Base-by-base conservation (phyloP, 768 basidiomycete genomes). In the Lactifluus subvellereus region DNA sequence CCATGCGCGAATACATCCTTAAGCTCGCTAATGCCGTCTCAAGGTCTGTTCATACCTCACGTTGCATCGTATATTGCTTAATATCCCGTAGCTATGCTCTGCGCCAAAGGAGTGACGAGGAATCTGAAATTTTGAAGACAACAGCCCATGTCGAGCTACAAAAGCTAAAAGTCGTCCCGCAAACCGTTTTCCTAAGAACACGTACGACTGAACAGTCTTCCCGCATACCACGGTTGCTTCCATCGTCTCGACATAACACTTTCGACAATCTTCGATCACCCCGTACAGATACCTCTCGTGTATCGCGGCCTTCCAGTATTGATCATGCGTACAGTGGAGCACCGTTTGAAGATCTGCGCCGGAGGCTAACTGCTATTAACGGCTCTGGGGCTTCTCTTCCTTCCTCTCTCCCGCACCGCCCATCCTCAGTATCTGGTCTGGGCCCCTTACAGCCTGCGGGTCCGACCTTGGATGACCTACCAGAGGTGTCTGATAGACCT, bases 91-190 rank as follows among this genome's bases (percentile, higher is more conserved):
- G 91, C 66, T 90, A 89, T 68, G 77, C 85, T 4, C 84, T 85
- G 22, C 84, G 91, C 20, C 66, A 85, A 37, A 84, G 76, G 59
- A 74, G 79, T 27, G 88, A 91, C 63, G 80, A 78, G 42, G 88
- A 89, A 67, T 74, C 81, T 0, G 86, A 85, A 20, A 81, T 79
- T 61, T 77, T 91, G 27, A 87, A 84, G 71, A 78, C 83, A 5
- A 81, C 79, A 9, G 83, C 82, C 20, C 83, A 87, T 54, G 79
- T 93, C 38, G 89, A 92, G 62, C 80, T 99, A 45, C 89, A 88
- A 69, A 93, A 91, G 69, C 84, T 98, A 4, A 88, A 88, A 1
- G 88, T 95, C 5, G 89, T 94, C 0, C 93, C 94, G 13, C 92
- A 91, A 62, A 97, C 93, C 0, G 86, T 97, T 20, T 97, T 98